Evolutionary conservation across 768 basidiomycete species (phyloP).

Genomic region (Hericium alpestre): DNA sequence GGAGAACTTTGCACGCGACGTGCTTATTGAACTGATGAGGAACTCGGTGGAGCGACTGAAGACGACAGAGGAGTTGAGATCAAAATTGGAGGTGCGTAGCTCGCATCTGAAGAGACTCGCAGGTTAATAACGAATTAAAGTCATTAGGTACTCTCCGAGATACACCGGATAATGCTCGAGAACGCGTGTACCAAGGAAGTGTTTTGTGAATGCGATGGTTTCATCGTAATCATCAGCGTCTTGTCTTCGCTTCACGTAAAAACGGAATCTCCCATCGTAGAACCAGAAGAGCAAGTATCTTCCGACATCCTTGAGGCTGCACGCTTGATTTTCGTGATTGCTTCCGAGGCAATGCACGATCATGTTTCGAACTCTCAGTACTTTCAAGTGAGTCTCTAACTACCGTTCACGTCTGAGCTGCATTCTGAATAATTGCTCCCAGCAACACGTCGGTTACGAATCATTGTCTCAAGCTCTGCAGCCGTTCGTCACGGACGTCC

Average conservation of each 20-base stretch:
- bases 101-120: background rate
- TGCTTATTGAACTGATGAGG: conserved; percentile 60
- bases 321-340: conserved; percentile 51
- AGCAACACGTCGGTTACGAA: conserved; percentile 56
- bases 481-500: conserved; percentile 36
- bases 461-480: conserved; percentile 51
- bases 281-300: conserved; percentile 28
- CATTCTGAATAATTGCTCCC: conserved; percentile 3
- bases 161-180: conserved; percentile 57
- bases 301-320: conserved; percentile 39
- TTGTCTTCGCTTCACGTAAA: conserved; percentile 45
- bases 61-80: conserved; percentile 33
- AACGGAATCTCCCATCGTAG: conserved; percentile 22
- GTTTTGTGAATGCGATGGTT: conserved; percentile 77
- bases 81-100: conserved; percentile 42
- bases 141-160: conserved; percentile 49
- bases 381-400: conserved; percentile 45
- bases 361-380: conserved; percentile 48
- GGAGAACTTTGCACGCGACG: conserved; percentile 67
- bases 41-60: conserved; percentile 64
- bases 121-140: background rate
- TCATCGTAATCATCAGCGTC: conserved; percentile 62
- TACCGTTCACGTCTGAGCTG: background rate
- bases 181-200: conserved; percentile 58
- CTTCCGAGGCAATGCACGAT: conserved; percentile 52